Conservation (phyloP, 805 yeast genomes). For the Metschnikowia kunwiensis region DNA sequence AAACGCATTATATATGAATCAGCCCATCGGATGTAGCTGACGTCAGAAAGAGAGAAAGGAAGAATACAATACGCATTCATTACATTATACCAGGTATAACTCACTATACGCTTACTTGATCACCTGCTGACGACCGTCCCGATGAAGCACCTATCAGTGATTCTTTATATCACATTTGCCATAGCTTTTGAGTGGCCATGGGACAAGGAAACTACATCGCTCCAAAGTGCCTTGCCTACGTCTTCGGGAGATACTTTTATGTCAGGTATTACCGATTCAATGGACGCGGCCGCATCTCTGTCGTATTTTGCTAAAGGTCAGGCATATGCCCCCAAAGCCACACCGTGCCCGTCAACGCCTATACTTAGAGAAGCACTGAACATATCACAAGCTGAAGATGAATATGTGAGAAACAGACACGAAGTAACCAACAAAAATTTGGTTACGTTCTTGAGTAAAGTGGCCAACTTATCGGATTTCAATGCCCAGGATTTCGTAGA, state of each 20-base stretch:
- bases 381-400: conserved; percentile 24
- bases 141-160: too few species aligned
- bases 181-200: conserved; percentile 22
- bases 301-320: conserved; percentile 13
- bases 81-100: too few species aligned
- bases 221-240: conserved; percentile 10
- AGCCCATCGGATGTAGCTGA: too few species aligned
- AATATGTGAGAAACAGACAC: conserved; percentile 26
- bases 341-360: conserved; percentile 28
- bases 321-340: conserved; percentile 30
- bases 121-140: too few species aligned
- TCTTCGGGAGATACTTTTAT: background rate
- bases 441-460: conserved; percentile 26
- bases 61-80: too few species aligned
- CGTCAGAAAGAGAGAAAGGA: too few species aligned
- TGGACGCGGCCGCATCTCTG: background rate
- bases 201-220: conserved; percentile 14
- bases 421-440: conserved; percentile 29
- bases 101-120: too few species aligned
- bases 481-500: conserved; percentile 30
- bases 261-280: background rate
- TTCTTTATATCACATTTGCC: background rate
- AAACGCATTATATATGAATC: too few species aligned
- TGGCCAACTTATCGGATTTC: conserved; percentile 32
- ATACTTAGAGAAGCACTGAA: conserved; percentile 29